Evolutionary conservation across 2,329 filamentous ascomycete species (phyloP).

Genomic region (Phyllachora maydis): DNA sequence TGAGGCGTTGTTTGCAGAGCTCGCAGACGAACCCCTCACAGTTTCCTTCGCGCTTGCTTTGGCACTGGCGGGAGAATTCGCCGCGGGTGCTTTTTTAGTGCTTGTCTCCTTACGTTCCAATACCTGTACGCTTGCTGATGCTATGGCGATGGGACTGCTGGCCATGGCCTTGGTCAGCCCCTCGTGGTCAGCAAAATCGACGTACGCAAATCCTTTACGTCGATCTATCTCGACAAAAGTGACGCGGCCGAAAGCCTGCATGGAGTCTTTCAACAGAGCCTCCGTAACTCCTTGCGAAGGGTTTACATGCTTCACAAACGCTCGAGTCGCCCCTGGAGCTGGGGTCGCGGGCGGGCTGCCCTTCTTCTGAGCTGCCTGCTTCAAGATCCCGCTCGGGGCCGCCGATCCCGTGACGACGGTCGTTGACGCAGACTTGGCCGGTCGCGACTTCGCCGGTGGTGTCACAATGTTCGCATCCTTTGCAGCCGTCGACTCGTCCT

Average conservation of each 20-base stretch:
- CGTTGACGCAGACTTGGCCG: slow-evolving; percentile 11
- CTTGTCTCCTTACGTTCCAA: slow-evolving; percentile 54
- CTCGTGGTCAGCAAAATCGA: slow-evolving; percentile 62
- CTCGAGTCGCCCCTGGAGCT: slow-evolving; percentile 34
- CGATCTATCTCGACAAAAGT: slow-evolving; percentile 80
- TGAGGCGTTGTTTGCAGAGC: not conserved
- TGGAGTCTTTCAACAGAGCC: slow-evolving; percentile 49
- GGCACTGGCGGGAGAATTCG: slow-evolving; percentile 1
- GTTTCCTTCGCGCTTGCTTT: slow-evolving; percentile 1
- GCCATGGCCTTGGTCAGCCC: slow-evolving; percentile 59
- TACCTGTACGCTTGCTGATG: slow-evolving; percentile 71
- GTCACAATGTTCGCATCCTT: slow-evolving; percentile 6
- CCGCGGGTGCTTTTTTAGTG: slow-evolving; percentile 7
- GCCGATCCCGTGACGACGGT: slow-evolving; percentile 8
- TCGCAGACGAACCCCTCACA: not conserved
- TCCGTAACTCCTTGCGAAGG: slow-evolving; percentile 86
- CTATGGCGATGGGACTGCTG: slow-evolving; percentile 64
- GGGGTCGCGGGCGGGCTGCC: slow-evolving; percentile 6
- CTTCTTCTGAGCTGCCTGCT: slow-evolving; percentile 3
- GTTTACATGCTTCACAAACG: slow-evolving; percentile 68
- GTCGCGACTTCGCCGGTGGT: slow-evolving; percentile 9
- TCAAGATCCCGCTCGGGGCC: slow-evolving; percentile 8
- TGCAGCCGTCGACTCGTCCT: slow-evolving; percentile 11
- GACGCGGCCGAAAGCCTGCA: slow-evolving; percentile 54
- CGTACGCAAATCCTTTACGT: slow-evolving; percentile 85